Evolutionary conservation across 139 green algal genomes (phyloP), one percentile per base, ranked within the genome.

Genomic region (Parachlorella kessleri): DNA sequence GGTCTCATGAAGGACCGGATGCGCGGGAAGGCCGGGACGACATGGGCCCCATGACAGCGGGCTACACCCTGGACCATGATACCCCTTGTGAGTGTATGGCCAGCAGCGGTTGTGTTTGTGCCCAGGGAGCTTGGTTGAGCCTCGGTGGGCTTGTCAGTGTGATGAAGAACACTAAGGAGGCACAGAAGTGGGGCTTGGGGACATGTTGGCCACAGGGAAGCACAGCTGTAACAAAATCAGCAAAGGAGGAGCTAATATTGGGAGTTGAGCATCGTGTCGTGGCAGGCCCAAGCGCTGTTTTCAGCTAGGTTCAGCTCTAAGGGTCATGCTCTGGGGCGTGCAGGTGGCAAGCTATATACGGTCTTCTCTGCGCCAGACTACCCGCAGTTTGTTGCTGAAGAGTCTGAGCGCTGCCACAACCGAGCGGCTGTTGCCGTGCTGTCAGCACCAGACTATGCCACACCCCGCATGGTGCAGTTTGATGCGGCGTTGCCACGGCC

Each of bases 291-390:
- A 2, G 2, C 35, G 32, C 21, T 41, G 2, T n/a, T 63, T 10
- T 28, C 32, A 32, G 42, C 7, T 65, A 2, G 30, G 7, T 28
- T n/a, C 40, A 6, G 5, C n/a, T 42, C 55, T 42, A 24, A 38
- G 30, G 4, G 33, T 3, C 4, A 55, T 1, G 23, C 21, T 9
- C 66, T 59, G 3, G 21, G n/a, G 24, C 40, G 1, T 66, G 54
- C 87, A 88, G 90, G 73, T 40, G 95, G 95, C 23, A 78, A 86
- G 59, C 87, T 98, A 37, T 75, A 93, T 33, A 98, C 95, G 3
- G 83, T 98, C 1, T 98, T 98, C 87, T 92, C 69, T 63, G 96
- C 96, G 9, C 95, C 96, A 5, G 93, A 98, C 89, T 99, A 99
- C 86, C 95, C 95, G 1, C 93, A 96, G 82, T 91, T 96, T 41